Evolutionary conservation across 176 grass and related monocot species (phyloP).

Genomic region (Bonia amplexicaulis): DNA sequence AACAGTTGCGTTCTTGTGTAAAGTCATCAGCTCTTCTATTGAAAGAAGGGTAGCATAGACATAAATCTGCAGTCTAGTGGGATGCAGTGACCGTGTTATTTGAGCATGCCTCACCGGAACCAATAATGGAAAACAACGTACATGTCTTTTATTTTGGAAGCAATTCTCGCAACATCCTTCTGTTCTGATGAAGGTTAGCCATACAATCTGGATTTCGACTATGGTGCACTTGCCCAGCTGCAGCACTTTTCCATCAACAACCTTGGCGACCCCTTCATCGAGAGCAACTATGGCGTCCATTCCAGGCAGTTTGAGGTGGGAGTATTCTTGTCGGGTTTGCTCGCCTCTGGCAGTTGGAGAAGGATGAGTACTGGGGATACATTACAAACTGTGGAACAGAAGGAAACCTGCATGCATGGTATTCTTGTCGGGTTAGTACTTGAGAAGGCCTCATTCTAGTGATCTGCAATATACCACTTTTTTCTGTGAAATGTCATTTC

Average conservation of each 20-base stretch:
- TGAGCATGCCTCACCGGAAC: background rate
- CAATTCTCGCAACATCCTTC: background rate
- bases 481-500: background rate
- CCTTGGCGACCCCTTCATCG: constrained; percentile 84
- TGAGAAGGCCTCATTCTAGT: background rate
- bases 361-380: constrained; percentile 83
- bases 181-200: constrained; percentile 57
- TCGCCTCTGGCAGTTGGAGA: constrained; percentile 73
- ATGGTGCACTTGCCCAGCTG: constrained; percentile 60
- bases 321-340: constrained; percentile 86
- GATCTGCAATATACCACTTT: background rate
- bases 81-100: background rate
- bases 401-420: constrained; percentile 88
- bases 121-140: background rate
- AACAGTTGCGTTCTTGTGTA: background rate
- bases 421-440: constrained; percentile 78
- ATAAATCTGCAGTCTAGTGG: background rate
- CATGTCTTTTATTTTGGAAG: background rate
- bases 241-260: constrained; percentile 86
- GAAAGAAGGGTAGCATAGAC: background rate
- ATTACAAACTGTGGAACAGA: constrained; percentile 94
- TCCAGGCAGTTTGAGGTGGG: constrained; percentile 90
- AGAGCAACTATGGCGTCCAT: constrained; percentile 88
- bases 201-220: constrained; percentile 88
- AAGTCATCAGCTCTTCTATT: background rate